These are phyloP conservation scores for Coccomyxa subellipsoidea DNA, from an alignment of 163 green algal species.

Conservation along the genomic window DNA sequence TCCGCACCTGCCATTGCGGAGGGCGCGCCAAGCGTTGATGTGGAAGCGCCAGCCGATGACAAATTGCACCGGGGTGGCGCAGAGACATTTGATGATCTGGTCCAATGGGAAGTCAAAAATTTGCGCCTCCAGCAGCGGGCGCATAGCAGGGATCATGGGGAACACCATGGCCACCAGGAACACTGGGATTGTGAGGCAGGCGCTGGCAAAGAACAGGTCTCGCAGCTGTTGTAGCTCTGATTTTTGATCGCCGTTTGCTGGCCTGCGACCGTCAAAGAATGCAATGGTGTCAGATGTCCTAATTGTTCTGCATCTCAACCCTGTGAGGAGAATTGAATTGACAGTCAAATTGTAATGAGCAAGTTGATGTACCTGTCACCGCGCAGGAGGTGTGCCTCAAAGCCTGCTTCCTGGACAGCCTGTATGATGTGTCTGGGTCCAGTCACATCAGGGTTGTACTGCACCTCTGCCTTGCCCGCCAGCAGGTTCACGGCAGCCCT, in stretches of 20 bases:
- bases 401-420: slow-evolving; percentile 72
- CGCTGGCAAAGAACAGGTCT: slow-evolving; percentile 45
- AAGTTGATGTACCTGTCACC: slow-evolving; percentile 2
- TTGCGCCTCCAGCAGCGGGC: not conserved
- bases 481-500: slow-evolving; percentile 65
- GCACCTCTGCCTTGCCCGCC: slow-evolving; percentile 58
- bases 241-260: slow-evolving; percentile 24
- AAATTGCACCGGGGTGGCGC: slow-evolving; percentile 93
- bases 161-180: slow-evolving; percentile 90
- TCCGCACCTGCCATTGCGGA: slow-evolving; percentile 45
- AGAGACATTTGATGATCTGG: slow-evolving; percentile 73
- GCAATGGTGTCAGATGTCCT: too few relatives aligned
- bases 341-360: not conserved
- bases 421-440: slow-evolving; percentile 74
- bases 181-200: slow-evolving; percentile 83
- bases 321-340: not conserved
- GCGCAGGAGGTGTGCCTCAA: slow-evolving; percentile 43
- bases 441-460: slow-evolving; percentile 58
- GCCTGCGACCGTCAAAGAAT: not conserved
- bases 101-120: slow-evolving; percentile 67
- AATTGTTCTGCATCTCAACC: too few relatives aligned
- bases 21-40: slow-evolving; percentile 56
- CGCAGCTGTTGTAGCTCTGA: slow-evolving; percentile 69
- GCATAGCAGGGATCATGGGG: slow-evolving; percentile 61
- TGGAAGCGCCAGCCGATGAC: slow-evolving; percentile 90